These are phyloP conservation scores for Sporothrix schenckii DNA, from an alignment of 2,329 filamentous ascomycete genomes.

Conservation along the genomic window DNA sequence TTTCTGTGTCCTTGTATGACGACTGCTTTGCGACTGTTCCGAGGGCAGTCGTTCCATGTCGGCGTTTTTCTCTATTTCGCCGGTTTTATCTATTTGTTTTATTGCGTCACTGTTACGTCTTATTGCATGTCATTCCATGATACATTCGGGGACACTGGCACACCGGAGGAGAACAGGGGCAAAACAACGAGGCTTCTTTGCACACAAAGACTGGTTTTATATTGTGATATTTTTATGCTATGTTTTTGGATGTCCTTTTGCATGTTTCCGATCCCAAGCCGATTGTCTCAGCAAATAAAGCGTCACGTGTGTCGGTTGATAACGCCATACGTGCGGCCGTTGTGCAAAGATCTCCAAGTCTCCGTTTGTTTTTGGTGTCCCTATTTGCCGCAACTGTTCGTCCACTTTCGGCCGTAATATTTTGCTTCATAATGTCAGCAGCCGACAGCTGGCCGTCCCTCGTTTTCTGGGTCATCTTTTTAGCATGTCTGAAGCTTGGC, in stretches of 20 bases:
- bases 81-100: neutral
- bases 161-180: neutral
- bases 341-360: conserved; percentile 8
- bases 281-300: neutral
- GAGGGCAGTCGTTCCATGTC: neutral
- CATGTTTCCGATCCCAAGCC: neutral
- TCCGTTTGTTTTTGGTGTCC: conserved; percentile 1
- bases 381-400: neutral
- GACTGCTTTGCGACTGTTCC: conserved; percentile 12
- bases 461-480: neutral
- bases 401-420: conserved; percentile 6
- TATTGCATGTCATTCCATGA: neutral
- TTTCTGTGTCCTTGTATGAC: conserved; percentile 6
- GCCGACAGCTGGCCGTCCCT: neutral
- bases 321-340: conserved; percentile 1
- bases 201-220: neutral
- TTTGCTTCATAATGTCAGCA: conserved; percentile 6
- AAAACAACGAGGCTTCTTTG: neutral
- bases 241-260: neutral
- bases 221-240: neutral
- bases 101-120: neutral
- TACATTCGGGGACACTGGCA: neutral
- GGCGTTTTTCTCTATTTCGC: neutral
- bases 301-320: conserved; percentile 14
- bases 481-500: neutral